Base-by-base conservation (phyloP, 345 rosid genomes). In the Clausena lansium region DNA sequence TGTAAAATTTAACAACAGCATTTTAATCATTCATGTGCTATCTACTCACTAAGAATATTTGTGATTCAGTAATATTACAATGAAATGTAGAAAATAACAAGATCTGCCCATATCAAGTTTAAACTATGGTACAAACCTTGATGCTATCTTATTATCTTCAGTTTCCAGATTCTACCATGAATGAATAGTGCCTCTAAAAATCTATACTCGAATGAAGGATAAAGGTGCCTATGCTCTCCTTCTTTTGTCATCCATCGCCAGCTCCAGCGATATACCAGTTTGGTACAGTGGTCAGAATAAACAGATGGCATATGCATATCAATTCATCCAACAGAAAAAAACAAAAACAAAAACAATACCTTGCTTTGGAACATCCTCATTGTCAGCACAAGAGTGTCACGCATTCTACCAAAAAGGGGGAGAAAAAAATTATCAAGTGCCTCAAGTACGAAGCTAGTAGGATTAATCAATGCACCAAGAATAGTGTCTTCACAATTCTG, bases 241-340 rank as follows among this genome's bases (percentile, higher is more conserved):
- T 77, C 91, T 91, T 82, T 87, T 89, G 33, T 90, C 93, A 61
- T 91, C 96, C 86, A 94, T 75, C 22, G 90, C 91, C 96, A 92
- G 93, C 59, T 64, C 77, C 82, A 82, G 28, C 17, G 1, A 55
- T 7, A 55, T 50, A 41, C 47, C 14, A 41, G 50, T 41, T 41
- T 11, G 50, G 4, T 17, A 5, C 55, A 1, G 7, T 15, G 55
- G 55, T 50, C 19, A 50, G 55, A 50, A 50, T 50, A 50, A 55
- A 55, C 27, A 55, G 4, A 55, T 20, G 60, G 2, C 22, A 50
- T 4, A 15, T 1, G 2, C 22, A 50, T 4, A 15, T 1, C 0
- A 0, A 50, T 50, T 17, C 55, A 50, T 0, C 55, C 55, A 50
- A 50, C 55, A 41, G 9, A 39, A 8, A 2, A 9, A 39, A 39